Evolutionary conservation across 192 early-diverging fungal species (phyloP).

Genomic region (Piromyces finnis): DNA sequence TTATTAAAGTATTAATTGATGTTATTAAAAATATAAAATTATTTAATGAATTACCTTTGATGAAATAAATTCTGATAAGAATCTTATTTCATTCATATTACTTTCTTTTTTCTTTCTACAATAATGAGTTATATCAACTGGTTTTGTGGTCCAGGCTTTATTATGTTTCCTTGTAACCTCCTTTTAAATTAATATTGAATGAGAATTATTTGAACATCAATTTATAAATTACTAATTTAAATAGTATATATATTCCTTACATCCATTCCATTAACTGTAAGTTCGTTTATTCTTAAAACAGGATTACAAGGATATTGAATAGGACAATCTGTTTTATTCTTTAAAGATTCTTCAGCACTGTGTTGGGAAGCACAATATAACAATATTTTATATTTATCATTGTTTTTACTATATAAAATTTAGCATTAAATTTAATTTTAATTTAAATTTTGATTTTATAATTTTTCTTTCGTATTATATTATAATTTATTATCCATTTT

Average conservation of each 20-base stretch:
- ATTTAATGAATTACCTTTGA: background rate
- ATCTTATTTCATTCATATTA: background rate
- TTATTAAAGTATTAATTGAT: no score
- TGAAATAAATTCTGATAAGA: background rate
- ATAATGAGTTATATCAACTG: background rate
- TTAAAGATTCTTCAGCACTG: background rate
- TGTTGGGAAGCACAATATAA: background rate
- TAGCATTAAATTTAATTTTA: no score
- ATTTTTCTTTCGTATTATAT: no score
- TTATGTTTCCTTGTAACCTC: background rate
- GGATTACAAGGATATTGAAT: background rate
- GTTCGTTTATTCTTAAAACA: background rate
- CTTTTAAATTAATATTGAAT: background rate
- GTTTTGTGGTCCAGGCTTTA: background rate
- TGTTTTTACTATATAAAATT: background rate
- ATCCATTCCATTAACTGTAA: background rate
- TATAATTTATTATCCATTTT: no score
- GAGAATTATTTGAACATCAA: no score
- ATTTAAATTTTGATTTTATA: no score
- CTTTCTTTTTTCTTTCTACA: background rate
- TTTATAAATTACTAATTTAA: no score
- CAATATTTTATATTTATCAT: background rate
- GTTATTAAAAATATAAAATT: no score
- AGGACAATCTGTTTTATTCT: background rate
- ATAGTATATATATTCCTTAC: no score